These are phyloP conservation scores for Pleurotus pulmonarius DNA, from an alignment of 768 basidiomycete genomes.

Conservation along the genomic window DNA sequence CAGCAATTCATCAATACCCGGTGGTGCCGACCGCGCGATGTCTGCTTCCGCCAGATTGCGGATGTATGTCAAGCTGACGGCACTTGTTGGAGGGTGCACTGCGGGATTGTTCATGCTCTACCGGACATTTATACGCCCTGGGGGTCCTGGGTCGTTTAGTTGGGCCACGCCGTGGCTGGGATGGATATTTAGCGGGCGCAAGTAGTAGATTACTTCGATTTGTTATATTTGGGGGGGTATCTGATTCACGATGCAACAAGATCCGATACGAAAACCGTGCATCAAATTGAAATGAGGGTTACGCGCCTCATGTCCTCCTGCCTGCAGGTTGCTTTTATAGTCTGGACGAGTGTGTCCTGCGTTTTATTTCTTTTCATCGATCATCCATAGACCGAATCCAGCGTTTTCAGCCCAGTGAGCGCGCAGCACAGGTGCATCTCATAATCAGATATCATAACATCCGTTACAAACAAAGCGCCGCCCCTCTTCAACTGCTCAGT, in stretches of 20 bases:
- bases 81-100: slow-evolving; percentile 68
- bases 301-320: slow-evolving; percentile 6
- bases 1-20: slow-evolving; percentile 70
- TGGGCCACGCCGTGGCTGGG: slow-evolving; percentile 62
- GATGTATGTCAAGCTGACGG: slow-evolving; percentile 70
- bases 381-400: background rate
- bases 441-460: slow-evolving; percentile 6
- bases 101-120: slow-evolving; percentile 70
- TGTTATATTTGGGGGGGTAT: background rate
- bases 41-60: slow-evolving; percentile 64
- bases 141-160: slow-evolving; percentile 37
- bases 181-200: slow-evolving; percentile 56
- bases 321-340: slow-evolving; percentile 1
- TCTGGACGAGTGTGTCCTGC: background rate
- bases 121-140: slow-evolving; percentile 64
- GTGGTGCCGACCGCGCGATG: slow-evolving; percentile 78
- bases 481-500: background rate
- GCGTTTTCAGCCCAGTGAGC: background rate
- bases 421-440: background rate
- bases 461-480: background rate
- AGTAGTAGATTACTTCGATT: background rate
- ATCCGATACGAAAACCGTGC: background rate
- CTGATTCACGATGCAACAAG: slow-evolving; percentile 2
- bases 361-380: slow-evolving; percentile 1
- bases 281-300: background rate